phyloP scores from a whole-genome alignment of 257 asterid genomes.

The Echium plantagineum region DNA sequence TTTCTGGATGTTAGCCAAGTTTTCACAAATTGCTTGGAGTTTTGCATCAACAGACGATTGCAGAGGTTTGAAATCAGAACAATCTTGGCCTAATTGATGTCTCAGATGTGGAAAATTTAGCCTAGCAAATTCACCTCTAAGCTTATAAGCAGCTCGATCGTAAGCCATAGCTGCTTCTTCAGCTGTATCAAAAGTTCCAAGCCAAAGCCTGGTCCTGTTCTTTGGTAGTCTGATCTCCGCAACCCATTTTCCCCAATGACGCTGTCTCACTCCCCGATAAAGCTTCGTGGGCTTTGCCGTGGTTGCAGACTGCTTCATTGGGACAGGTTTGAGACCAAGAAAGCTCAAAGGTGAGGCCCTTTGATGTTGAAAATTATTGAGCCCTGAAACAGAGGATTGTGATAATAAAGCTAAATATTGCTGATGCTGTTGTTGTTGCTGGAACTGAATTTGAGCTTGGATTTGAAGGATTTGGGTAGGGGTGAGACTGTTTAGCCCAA shows the following conservation, averaged over 20 bases:
- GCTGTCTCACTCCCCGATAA: constrained; percentile 81
- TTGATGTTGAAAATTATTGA: constrained; percentile 10
- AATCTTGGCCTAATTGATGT: constrained; percentile 41
- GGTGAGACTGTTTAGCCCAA: constrained; percentile 47
- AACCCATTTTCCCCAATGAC: constrained; percentile 98
- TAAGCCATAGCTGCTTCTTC: constrained; percentile 88
- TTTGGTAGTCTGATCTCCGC: constrained; percentile 86
- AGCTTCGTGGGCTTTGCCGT: constrained; percentile 51
- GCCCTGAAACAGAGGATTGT: constrained; percentile 5
- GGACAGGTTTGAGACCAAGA: constrained; percentile 48
- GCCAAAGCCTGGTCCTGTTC: constrained; percentile 86
- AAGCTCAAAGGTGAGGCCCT: constrained; percentile 16
- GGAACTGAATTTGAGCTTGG: constrained; percentile 50
- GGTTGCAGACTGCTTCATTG: constrained; percentile 47
- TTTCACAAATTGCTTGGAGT: constrained; percentile 60
- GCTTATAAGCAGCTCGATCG: constrained; percentile 78
- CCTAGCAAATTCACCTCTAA: constrained; percentile 73
- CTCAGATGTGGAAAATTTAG: constrained; percentile 66
- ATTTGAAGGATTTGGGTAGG: constrained; percentile 54
- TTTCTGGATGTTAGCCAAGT: constrained; percentile 37
- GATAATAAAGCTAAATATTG: constrained; percentile 5
- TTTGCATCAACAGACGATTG: constrained; percentile 73
- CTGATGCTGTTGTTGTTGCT: constrained; percentile 33
- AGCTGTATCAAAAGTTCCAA: constrained; percentile 82
- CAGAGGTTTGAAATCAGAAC: constrained; percentile 43